Conservation (phyloP, 192 early-diverging fungal species). For the Phlyctochytrium planicorne region DNA sequence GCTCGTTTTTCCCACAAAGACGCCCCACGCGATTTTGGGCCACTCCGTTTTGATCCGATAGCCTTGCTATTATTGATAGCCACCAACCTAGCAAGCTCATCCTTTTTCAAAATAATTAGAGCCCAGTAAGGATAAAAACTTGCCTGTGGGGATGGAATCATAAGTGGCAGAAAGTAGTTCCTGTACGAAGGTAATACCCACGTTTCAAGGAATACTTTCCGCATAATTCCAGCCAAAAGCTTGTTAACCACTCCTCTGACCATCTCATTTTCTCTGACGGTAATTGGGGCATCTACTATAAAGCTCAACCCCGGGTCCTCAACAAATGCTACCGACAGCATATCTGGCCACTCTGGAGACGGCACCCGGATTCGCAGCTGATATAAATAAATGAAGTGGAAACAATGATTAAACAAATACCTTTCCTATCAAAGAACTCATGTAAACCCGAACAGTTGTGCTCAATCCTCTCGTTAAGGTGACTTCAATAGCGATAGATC, state of each 20-base stretch:
- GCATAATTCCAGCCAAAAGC: slow-evolving; percentile 39
- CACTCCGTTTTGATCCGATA: neutral
- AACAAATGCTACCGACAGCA: slow-evolving; percentile 51
- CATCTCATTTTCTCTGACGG: slow-evolving; percentile 47
- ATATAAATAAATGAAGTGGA: neutral
- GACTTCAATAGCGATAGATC: slow-evolving; percentile 42
- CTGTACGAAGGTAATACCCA: slow-evolving; percentile 59
- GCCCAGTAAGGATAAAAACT: neutral
- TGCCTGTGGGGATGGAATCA: slow-evolving; percentile 47
- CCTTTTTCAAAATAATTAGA: slow-evolving; percentile 17
- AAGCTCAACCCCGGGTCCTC: slow-evolving; percentile 55
- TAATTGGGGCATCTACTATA: slow-evolving; percentile 47
- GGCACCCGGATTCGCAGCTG: slow-evolving; percentile 47
- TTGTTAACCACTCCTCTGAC: slow-evolving; percentile 48
- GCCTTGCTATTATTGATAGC: neutral
- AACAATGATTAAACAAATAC: slow-evolving; percentile 9
- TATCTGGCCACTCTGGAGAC: slow-evolving; percentile 45
- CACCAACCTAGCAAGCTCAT: slow-evolving; percentile 13
- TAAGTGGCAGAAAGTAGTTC: slow-evolving; percentile 51
- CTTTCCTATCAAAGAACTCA: slow-evolving; percentile 43
- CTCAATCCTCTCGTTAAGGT: slow-evolving; percentile 40
- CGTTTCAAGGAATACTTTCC: slow-evolving; percentile 52
- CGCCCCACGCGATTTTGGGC: neutral
- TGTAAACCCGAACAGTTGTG: slow-evolving; percentile 44
- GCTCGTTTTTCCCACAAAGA: neutral